Conservation (phyloP, 129 eudicot species). For the Daucus carota region DNA sequence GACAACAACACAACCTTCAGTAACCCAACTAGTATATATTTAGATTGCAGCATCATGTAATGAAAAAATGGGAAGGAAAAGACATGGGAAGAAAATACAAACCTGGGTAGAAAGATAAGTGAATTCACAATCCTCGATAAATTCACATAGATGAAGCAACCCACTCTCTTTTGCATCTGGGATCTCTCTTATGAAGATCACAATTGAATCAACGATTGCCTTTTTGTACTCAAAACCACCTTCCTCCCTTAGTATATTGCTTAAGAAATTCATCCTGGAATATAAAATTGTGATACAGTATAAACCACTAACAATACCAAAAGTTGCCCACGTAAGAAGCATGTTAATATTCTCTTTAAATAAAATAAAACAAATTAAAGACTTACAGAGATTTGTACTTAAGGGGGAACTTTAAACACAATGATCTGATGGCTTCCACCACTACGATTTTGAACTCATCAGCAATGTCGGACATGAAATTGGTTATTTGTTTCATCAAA, state of each 20-base stretch:
- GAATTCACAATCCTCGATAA: slow-evolving; percentile 97
- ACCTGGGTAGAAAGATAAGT: slow-evolving; percentile 98
- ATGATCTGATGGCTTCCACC: slow-evolving; percentile 91
- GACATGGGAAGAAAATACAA: not conserved
- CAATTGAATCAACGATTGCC: slow-evolving; percentile 93
- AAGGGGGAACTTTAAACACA: slow-evolving; percentile 92
- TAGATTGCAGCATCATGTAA: slow-evolving; percentile 2
- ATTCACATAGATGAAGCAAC: slow-evolving; percentile 93
- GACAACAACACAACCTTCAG: slow-evolving; percentile 11
- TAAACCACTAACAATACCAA: not conserved
- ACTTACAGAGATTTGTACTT: slow-evolving; percentile 93
- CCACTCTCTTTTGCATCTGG: slow-evolving; percentile 99
- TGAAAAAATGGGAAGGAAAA: not conserved
- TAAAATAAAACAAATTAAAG: not conserved
- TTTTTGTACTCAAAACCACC: slow-evolving; percentile 95
- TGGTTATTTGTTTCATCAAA: slow-evolving; percentile 94
- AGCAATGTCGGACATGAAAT: slow-evolving; percentile 96
- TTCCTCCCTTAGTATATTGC: slow-evolving; percentile 89
- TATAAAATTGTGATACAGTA: not conserved
- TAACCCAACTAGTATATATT: not conserved
- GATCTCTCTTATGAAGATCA: slow-evolving; percentile 76
- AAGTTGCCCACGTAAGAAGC: not conserved
- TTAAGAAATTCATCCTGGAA: slow-evolving; percentile 79
- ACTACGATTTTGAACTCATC: slow-evolving; percentile 98
- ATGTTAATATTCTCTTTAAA: not conserved